Evolutionary conservation across 495 filamentous ascomycete genomes (phyloP), one percentile per base, ranked within the genome.

Genomic region (Penicillium goetzii): DNA sequence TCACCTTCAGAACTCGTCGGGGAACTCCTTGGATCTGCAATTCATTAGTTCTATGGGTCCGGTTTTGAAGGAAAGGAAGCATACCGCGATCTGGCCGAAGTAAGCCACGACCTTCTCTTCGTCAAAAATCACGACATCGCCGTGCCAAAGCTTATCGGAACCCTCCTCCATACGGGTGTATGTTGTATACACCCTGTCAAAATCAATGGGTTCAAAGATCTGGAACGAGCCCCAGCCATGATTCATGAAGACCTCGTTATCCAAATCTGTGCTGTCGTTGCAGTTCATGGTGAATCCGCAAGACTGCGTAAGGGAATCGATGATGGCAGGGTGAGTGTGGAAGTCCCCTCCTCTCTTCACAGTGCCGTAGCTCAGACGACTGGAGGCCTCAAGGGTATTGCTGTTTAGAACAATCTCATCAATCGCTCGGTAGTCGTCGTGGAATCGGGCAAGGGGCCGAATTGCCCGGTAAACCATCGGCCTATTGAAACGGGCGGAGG

Each of bases 251-350:
- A 84, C 80, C 43, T 76, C 74, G 38, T 78, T 75, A 25, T 78
- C 74, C 1, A 76, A 76, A 59, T 84, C 81, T 17, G 78, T 59
- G 6, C 74, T 65, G 34, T 84, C 82, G 23, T 75, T 80, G 19
- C 68, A 80, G 63, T 86, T 86, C 69, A 84, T 77, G 40, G 84
- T 80, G 68, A 86, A 86, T 9, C 84, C 84, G 9, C 80, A 76
- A 32, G 84, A 64, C 62, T 86, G 84, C 30, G 66, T 69, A 7
- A 84, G 47, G 38, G 72, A 76, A 66, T 86, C 84, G 59, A 86
- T 81, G 74, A 49, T 83, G 69, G 54, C 83, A 66, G 67, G 72
- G 25, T 58, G 52, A 6, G 45, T 47, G 26, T 60, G 51, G 47
- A 50, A 63, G 2, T 47, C 26, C 4, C 60, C 63, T 0, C 62